Conservation (phyloP, 306 rosid species). For the Myrica gale region DNA sequence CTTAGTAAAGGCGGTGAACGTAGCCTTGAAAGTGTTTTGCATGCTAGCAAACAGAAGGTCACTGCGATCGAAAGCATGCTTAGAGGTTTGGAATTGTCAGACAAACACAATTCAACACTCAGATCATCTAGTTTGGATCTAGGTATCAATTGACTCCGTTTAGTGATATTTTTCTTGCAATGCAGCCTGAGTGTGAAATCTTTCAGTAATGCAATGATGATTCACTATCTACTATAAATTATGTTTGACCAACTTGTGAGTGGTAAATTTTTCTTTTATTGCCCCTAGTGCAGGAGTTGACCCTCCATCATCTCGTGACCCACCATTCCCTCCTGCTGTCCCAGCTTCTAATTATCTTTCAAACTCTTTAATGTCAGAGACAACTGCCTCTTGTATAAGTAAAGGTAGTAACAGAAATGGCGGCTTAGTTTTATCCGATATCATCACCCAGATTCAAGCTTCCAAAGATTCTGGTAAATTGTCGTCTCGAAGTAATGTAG, state of each 20-base stretch:
- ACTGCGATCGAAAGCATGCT: conserved; percentile 98
- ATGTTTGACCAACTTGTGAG: conserved; percentile 43
- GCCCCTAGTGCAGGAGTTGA: conserved; percentile 99
- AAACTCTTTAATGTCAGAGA: conserved; percentile 56
- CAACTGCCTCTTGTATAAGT: conserved; percentile 52
- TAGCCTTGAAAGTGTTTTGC: conserved; percentile 90
- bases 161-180: conserved; percentile 28
- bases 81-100: conserved; percentile 91
- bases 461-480: conserved; percentile 76
- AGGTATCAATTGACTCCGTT: conserved; percentile 66
- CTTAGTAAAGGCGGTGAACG: conserved; percentile 74
- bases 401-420: conserved; percentile 78
- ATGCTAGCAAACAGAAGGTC: conserved; percentile 98
- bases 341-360: conserved; percentile 69
- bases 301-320: conserved; percentile 99
- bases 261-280: conserved; percentile 74
- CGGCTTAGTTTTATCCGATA: conserved; percentile 83
- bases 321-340: conserved; percentile 91
- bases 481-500: conserved; percentile 48
- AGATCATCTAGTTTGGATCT: conserved; percentile 95
- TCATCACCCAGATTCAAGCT: conserved; percentile 94
- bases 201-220: conserved; percentile 12
- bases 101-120: conserved; percentile 65
- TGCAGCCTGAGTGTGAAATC: conserved; percentile 19
- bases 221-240: conserved; percentile 14